Evolutionary conservation across 495 filamentous ascomycete species (phyloP), one percentile per base, ranked within the genome.

Genomic region (Parachaetomium inaequale): DNA sequence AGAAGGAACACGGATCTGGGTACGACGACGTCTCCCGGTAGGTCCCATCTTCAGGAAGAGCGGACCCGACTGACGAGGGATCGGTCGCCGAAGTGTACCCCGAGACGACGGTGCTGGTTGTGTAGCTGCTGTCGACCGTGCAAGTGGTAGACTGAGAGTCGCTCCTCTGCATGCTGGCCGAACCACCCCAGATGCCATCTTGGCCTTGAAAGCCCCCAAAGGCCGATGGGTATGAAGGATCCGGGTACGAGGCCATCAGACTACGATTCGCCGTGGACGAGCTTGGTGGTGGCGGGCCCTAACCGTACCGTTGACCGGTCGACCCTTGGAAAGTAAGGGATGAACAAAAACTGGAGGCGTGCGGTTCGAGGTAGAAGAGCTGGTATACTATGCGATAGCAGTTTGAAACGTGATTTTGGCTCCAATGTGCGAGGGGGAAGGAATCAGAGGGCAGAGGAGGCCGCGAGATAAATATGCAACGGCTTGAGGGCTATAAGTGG

Each of bases 91-190:
- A 52, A 10, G 31, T 57, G 28, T 31, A 40, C 4, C 50, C 43
- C 1, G 62, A 62, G 6, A 38, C 36, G 10, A 17, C 53, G 17
- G 38, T 40, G 38, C 31, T 23, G 2, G 54, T 7, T 8, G 59
- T 63, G 54, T 43, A 50, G 42, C 19, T 55, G 31, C 49, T 64
- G 43, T 56, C 42, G 17, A 50, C 52, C 6, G 62, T 59, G n/a
- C 40, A 40, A 4, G 0, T 59, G 12, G 63, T 56, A 4, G 57
- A 55, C n/a, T 64, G 38, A 0, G 63, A 64, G 17, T 25, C 29
- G 28, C 54, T 58, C 36, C 61, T 53, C 14, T 58, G 15, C 61
- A 63, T 63, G 46, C 19, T 36, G n/a, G 11, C 11, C 2, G 55
- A 32, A 7, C 15, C 36, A 31, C 32, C 8, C 61, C 61, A 63